Conservation (phyloP, 2,329 filamentous ascomycete species). For the Pseudohalonectria lignicola region DNA sequence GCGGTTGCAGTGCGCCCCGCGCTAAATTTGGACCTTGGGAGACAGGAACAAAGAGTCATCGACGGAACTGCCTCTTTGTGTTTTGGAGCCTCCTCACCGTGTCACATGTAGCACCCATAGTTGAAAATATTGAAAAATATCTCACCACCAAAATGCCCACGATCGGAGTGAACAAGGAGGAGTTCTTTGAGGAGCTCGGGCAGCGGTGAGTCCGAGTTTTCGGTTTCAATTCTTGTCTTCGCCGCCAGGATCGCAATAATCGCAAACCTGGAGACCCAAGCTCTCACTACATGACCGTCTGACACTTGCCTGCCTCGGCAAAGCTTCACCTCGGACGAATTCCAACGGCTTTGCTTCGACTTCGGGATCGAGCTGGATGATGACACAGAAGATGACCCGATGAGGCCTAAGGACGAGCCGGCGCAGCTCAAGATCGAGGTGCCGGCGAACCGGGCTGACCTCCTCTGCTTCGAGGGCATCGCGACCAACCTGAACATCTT, state of each 20-base stretch:
- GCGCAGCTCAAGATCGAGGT: slow-evolving; percentile 97
- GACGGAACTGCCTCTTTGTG: too few species aligned
- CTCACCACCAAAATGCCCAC: slow-evolving; percentile 3
- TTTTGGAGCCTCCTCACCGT: too few species aligned
- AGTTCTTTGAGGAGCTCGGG: slow-evolving; percentile 4
- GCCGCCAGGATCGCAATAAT: too few species aligned
- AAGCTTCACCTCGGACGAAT: slow-evolving; percentile 85
- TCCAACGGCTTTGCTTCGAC: slow-evolving; percentile 96
- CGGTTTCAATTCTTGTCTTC: too few species aligned
- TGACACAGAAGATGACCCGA: slow-evolving; percentile 65
- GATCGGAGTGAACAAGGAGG: slow-evolving; percentile 3
- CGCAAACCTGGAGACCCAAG: too few species aligned
- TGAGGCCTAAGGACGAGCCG: slow-evolving; percentile 71
- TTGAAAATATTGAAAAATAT: too few species aligned
- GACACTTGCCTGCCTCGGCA: too few species aligned
- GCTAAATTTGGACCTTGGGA: background rate
- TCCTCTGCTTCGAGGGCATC: slow-evolving; percentile 97
- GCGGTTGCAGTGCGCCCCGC: too few species aligned
- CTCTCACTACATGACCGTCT: too few species aligned
- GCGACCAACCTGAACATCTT: slow-evolving; percentile 94
- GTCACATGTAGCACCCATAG: too few species aligned
- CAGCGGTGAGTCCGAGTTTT: slow-evolving; percentile 3
- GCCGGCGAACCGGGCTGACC: slow-evolving; percentile 76
- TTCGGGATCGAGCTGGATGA: slow-evolving; percentile 98
- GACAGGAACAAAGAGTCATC: background rate